Evolutionary conservation across 2,329 filamentous ascomycete species (phyloP).

Genomic region (Aspergillus transmontanensis): DNA sequence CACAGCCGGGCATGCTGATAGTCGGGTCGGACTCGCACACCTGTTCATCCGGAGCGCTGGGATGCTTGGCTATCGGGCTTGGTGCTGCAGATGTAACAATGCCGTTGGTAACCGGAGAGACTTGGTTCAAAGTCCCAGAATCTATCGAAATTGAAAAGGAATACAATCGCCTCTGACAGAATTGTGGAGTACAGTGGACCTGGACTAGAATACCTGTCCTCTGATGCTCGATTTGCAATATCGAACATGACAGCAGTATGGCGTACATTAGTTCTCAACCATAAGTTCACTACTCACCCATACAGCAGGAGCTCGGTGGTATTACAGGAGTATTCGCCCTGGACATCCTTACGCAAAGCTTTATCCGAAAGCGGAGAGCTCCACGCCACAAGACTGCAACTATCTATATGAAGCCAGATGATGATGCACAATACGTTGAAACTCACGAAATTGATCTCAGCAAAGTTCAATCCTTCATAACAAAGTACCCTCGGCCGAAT

Average conservation of each 20-base stretch:
- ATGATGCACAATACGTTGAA: conserved; percentile 42
- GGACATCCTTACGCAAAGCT: conserved; percentile 40
- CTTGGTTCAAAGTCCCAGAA: conserved; percentile 52
- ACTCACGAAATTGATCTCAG: conserved; percentile 42
- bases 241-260: conserved; percentile 49
- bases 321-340: conserved; percentile 48
- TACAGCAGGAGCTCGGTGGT: conserved; percentile 43
- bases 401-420: conserved; percentile 46
- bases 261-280: neutral
- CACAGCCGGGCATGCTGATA: conserved; percentile 48
- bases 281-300: neutral
- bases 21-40: conserved; percentile 53
- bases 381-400: conserved; percentile 34
- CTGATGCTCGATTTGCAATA: conserved; percentile 51
- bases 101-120: conserved; percentile 50
- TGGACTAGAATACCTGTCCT: conserved; percentile 41
- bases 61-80: conserved; percentile 48
- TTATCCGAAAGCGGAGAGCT: conserved; percentile 37
- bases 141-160: conserved; percentile 46
- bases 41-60: conserved; percentile 47
- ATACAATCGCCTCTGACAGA: conserved; percentile 49
- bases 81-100: conserved; percentile 51
- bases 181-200: conserved; percentile 51
- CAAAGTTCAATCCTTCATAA: conserved; percentile 42
- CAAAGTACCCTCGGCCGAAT: conserved; percentile 47